Conservation (phyloP, 1,284 basidiomycete species). For the Ceratobasidium papillatum region DNA sequence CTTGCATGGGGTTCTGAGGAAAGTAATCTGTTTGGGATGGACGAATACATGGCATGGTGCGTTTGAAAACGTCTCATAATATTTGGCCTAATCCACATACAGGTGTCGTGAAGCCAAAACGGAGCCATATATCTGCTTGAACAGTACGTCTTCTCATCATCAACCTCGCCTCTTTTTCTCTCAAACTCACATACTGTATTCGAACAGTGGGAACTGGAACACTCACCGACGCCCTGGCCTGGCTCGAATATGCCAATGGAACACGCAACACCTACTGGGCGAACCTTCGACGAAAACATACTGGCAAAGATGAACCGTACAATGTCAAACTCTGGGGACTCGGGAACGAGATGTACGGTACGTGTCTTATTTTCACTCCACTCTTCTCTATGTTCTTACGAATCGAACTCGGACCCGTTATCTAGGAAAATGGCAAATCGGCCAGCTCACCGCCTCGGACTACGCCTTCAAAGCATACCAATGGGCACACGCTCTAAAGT, state of each 20-base stretch:
- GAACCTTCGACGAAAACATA: constrained; percentile 64
- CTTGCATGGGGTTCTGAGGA: constrained; percentile 73
- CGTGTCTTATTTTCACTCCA: constrained; percentile 39
- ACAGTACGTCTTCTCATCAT: constrained; percentile 51
- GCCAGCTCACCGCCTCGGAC: constrained; percentile 65
- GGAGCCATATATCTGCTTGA: constrained; percentile 70
- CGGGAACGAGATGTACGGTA: constrained; percentile 53
- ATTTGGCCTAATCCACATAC: too few species aligned
- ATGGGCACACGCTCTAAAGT: constrained; percentile 70
- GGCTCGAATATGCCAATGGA: constrained; percentile 73
- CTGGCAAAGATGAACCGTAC: constrained; percentile 67
- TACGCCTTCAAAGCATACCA: constrained; percentile 67
- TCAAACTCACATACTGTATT: background rate
- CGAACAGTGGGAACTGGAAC: constrained; percentile 65
- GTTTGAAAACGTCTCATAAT: too few species aligned
- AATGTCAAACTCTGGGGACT: constrained; percentile 59
- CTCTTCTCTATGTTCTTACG: background rate
- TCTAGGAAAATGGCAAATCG: constrained; percentile 69
- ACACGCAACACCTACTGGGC: constrained; percentile 60
- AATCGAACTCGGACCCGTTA: constrained; percentile 46
- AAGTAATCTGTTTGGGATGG: constrained; percentile 71
- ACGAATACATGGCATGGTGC: constrained; percentile 56
- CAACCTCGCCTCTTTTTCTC: background rate
- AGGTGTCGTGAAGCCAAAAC: constrained; percentile 59
- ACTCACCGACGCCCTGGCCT: constrained; percentile 68